Conservation (phyloP, 495 filamentous ascomycete genomes). For the Aspergillus mulundensis region DNA sequence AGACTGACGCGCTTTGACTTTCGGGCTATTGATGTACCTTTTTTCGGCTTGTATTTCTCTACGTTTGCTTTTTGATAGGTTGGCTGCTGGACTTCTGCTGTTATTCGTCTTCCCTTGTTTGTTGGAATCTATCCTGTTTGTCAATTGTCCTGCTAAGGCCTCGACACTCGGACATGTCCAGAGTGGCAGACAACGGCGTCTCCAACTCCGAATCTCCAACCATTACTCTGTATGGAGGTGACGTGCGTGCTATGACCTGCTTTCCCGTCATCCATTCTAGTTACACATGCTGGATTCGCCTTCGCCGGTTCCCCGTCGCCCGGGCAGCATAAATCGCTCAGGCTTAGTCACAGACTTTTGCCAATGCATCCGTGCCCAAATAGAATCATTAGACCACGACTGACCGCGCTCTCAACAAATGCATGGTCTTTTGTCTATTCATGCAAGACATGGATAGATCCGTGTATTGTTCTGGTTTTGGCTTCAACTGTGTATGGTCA, state of each 20-base stretch:
- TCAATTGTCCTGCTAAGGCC: slow-evolving; percentile 7
- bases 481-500: neutral
- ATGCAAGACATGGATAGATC: neutral
- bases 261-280: slow-evolving; percentile 22
- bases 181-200: slow-evolving; percentile 7
- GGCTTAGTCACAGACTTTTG: neutral
- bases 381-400: neutral
- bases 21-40: slow-evolving; percentile 1
- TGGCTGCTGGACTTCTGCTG: neutral
- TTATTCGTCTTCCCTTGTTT: neutral
- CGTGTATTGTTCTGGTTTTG: neutral
- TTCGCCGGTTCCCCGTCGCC: neutral
- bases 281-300: slow-evolving; percentile 20
- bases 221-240: neutral
- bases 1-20: neutral
- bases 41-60: slow-evolving; percentile 7
- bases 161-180: neutral
- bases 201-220: neutral
- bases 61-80: neutral
- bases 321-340: neutral
- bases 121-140: neutral
- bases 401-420: neutral
- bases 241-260: slow-evolving; percentile 24
- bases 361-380: slow-evolving; percentile 29
- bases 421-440: slow-evolving; percentile 2